Evolutionary conservation across 768 basidiomycete species (phyloP).

Genomic region (Phaffia tasmanica): DNA sequence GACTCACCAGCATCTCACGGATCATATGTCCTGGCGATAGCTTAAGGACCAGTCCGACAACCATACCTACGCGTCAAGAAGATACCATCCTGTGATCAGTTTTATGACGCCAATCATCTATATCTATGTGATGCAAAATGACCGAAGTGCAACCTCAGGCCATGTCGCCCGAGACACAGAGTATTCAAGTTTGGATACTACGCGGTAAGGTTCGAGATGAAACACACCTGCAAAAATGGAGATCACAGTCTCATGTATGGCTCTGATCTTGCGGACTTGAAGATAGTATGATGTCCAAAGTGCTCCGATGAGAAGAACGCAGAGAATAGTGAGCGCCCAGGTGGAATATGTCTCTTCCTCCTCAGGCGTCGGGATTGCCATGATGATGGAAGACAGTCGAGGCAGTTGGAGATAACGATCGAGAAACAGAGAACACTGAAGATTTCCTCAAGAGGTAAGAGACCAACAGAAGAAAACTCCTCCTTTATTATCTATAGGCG

Average conservation of each 20-base stretch:
- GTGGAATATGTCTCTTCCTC: slow-evolving; percentile 86
- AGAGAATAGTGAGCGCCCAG: slow-evolving; percentile 40
- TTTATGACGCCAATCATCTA: slow-evolving; percentile 1
- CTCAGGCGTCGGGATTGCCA: slow-evolving; percentile 35
- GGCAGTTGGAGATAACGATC: no score
- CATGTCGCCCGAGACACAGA: no score
- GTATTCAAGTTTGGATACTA: no score
- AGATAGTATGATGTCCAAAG: slow-evolving; percentile 96
- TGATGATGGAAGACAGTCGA: no score
- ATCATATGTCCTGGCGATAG: slow-evolving; percentile 88
- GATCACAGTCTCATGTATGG: slow-evolving; percentile 90
- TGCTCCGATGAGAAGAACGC: slow-evolving; percentile 77
- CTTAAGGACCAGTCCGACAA: slow-evolving; percentile 81
- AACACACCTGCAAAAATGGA: slow-evolving; percentile 66
- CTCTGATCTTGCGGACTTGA: slow-evolving; percentile 89
- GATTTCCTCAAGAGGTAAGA: no score
- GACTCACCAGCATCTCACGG: slow-evolving; percentile 87
- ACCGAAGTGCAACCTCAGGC: not conserved
- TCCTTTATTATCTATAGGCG: no score
- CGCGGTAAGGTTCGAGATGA: not conserved
- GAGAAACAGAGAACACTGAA: no score
- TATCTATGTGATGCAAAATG: not conserved
- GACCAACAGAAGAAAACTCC: no score
- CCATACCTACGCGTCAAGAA: slow-evolving; percentile 51
- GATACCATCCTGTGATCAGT: not conserved